A percentile compares a stretch with the other conserved stretches of the same genome.
These are phyloP conservation scores for Aspergillus thermomutatus DNA, from an alignment of 2,329 filamentous ascomycete genomes.

Conservation along the genomic window DNA sequence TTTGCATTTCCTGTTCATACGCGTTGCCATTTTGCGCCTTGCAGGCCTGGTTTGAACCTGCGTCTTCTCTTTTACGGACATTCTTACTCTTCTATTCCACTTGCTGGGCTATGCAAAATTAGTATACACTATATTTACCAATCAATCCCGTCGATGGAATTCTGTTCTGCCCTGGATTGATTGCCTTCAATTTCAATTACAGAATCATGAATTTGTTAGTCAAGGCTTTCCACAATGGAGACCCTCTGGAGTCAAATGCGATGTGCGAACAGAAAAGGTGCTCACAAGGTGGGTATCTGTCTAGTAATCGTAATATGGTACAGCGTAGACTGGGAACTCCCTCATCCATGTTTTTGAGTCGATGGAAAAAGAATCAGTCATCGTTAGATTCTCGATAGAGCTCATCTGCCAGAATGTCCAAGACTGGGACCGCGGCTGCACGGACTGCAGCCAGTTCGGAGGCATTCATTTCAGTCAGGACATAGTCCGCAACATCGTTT, in stretches of 20 bases:
- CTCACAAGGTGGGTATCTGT: constrained; percentile 2
- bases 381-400: constrained; percentile 27
- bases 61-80: constrained; percentile 2
- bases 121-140: not conserved
- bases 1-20: constrained; percentile 8
- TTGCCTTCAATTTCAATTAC: not conserved
- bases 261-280: not conserved
- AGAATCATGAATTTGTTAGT: not conserved
- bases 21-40: not conserved
- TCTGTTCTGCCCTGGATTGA: not conserved
- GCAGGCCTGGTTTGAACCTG: not conserved
- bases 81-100: not conserved
- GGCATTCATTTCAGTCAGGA: constrained; percentile 64
- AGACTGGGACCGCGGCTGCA: constrained; percentile 45
- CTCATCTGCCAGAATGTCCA: constrained; percentile 53
- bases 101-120: not conserved
- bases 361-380: not conserved
- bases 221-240: not conserved
- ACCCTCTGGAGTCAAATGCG: not conserved
- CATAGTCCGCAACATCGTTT: constrained; percentile 69
- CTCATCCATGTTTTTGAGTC: not conserved
- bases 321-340: not conserved
- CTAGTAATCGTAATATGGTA: not conserved
- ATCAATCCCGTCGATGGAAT: not conserved
- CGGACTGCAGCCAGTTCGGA: constrained; percentile 53